Evolutionary conservation across 495 filamentous ascomycete genomes (phyloP).

Genomic region (Hypoxylon rickii): DNA sequence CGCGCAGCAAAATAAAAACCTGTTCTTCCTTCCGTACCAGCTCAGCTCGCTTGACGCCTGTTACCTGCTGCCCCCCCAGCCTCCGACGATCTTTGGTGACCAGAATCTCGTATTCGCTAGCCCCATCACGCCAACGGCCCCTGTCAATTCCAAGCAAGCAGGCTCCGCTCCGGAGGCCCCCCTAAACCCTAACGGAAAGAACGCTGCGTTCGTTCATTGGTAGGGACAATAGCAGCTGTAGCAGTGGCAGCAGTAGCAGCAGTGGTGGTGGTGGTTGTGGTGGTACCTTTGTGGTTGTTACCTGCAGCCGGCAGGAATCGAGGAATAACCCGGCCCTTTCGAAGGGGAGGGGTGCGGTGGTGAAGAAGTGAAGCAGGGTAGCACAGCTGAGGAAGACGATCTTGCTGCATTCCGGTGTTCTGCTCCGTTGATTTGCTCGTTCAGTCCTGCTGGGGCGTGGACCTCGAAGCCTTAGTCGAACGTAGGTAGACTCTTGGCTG

Average conservation of each 20-base stretch:
- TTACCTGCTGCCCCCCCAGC: conserved; percentile 27
- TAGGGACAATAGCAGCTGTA: no score
- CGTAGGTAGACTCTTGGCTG: neutral
- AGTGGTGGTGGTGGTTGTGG: neutral
- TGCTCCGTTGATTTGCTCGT: no score
- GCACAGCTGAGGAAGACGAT: no score
- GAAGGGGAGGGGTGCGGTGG: conserved; percentile 5
- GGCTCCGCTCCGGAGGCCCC: conserved; percentile 25
- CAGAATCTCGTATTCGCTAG: conserved; percentile 41
- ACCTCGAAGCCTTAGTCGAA: no score
- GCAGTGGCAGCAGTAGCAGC: no score
- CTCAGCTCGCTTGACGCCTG: conserved; percentile 8
- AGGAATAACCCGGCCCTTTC: conserved; percentile 6
- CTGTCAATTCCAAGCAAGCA: conserved; percentile 30
- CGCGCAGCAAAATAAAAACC: conserved; percentile 5
- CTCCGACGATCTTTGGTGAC: conserved; percentile 34
- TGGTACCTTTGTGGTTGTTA: conserved; percentile 1
- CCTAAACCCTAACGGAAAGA: no score
- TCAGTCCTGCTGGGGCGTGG: no score
- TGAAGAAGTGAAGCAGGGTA: conserved; percentile 1
- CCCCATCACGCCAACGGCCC: conserved; percentile 36
- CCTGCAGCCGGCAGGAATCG: conserved; percentile 16
- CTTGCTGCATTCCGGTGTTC: no score
- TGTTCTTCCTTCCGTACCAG: neutral
- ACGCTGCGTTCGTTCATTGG: no score